A percentile compares a stretch with the other conserved stretches of the same genome.
These are phyloP conservation scores for Cryptococcus sp. DNA, from an alignment of 1,284 basidiomycete species.

Conservation along the genomic window DNA sequence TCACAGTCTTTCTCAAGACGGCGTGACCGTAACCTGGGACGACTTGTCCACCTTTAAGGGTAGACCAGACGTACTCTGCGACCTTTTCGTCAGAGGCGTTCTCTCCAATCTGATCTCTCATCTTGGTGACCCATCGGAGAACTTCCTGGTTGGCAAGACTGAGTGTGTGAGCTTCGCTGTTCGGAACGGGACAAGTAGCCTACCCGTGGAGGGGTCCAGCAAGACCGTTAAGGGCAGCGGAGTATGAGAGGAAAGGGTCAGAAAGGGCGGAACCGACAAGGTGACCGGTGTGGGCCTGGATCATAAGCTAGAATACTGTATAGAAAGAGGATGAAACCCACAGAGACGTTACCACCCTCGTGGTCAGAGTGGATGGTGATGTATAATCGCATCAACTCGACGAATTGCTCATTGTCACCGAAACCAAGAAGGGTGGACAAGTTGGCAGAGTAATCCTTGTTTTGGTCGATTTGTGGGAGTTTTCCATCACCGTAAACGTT, in stretches of 20 bases:
- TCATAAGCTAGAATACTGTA: not conserved
- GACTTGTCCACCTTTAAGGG: conserved; percentile 84
- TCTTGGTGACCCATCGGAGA: conserved; percentile 77
- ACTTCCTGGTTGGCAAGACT: conserved; percentile 94
- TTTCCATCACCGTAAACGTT: conserved; percentile 86
- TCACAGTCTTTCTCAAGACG: conserved; percentile 81
- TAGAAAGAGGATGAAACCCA: conserved; percentile 7
- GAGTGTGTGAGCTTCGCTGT: not conserved
- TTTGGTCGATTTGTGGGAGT: conserved; percentile 77
- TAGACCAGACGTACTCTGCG: conserved; percentile 88
- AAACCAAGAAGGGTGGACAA: conserved; percentile 88
- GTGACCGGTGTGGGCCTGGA: conserved; percentile 79
- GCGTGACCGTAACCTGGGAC: conserved; percentile 96
- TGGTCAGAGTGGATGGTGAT: conserved; percentile 98
- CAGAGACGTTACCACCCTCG: conserved; percentile 96
- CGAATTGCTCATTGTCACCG: conserved; percentile 80
- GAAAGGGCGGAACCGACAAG: conserved; percentile 96
- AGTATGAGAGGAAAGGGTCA: conserved; percentile 94
- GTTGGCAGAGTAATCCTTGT: conserved; percentile 92
- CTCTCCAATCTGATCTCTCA: conserved; percentile 79
- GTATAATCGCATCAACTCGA: conserved; percentile 93
- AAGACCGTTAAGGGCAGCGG: conserved; percentile 89
- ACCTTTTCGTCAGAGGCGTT: conserved; percentile 77
- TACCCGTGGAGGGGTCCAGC: conserved; percentile 91
- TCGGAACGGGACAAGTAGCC: conserved; percentile 2